These are phyloP conservation scores for Canavalia gladiata DNA, from an alignment of 306 rosid genomes.

Conservation along the genomic window DNA sequence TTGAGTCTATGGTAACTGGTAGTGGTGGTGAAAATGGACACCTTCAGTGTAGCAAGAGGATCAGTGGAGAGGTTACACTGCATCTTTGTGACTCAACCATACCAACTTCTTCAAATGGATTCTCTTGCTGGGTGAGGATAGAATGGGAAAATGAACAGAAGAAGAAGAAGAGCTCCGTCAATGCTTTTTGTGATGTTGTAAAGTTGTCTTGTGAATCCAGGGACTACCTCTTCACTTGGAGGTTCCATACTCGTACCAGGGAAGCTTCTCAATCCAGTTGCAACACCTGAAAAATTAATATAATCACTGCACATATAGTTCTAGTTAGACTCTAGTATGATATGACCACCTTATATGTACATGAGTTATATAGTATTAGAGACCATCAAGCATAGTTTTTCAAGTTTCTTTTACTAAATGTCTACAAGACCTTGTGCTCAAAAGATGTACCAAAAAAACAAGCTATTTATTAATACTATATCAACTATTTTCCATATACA, in stretches of 20 bases:
- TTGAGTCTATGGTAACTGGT: slow-evolving; percentile 61
- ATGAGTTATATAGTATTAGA: slow-evolving; percentile 14
- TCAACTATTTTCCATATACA: background rate
- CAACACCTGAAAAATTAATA: slow-evolving; percentile 48
- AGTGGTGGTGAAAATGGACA: slow-evolving; percentile 43
- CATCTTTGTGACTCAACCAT: slow-evolving; percentile 58
- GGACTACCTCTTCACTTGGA: slow-evolving; percentile 84
- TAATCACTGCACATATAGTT: slow-evolving; percentile 38
- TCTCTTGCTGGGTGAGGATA: slow-evolving; percentile 92
- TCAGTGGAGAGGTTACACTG: slow-evolving; percentile 80
- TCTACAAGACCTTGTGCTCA: background rate
- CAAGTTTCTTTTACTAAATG: slow-evolving; percentile 27
- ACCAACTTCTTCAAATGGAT: slow-evolving; percentile 71
- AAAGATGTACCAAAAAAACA: background rate
- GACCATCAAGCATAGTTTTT: slow-evolving; percentile 24
- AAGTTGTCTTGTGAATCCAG: slow-evolving; percentile 73
- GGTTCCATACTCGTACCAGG: slow-evolving; percentile 74
- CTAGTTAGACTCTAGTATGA: slow-evolving; percentile 18
- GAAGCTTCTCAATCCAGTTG: slow-evolving; percentile 64
- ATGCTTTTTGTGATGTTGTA: slow-evolving; percentile 81
- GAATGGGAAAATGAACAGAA: slow-evolving; percentile 71
- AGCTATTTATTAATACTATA: slow-evolving; percentile 11
- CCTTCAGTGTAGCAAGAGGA: slow-evolving; percentile 63
- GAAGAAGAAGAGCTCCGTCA: slow-evolving; percentile 54
- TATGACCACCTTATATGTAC: background rate